These are phyloP conservation scores for Trichoderma sp. DNA, from an alignment of 2,329 filamentous ascomycete species.

Conservation along the genomic window DNA sequence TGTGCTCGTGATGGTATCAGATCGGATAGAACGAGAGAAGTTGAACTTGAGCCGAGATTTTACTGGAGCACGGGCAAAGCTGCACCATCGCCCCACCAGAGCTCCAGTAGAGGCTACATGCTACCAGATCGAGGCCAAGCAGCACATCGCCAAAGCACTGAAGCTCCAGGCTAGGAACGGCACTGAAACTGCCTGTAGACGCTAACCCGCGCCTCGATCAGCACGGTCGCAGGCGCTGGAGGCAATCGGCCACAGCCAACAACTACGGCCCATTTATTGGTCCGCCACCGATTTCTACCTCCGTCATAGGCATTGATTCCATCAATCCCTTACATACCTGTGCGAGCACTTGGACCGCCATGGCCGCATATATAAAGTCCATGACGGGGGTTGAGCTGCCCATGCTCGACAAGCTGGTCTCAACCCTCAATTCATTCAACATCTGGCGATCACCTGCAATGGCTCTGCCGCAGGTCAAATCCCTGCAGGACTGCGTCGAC, in stretches of 20 bases:
- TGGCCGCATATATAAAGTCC: constrained; percentile 12
- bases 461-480: constrained; percentile 69
- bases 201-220: constrained; percentile 12
- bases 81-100: not conserved
- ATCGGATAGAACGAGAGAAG: not conserved
- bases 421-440: not conserved
- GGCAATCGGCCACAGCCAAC: not conserved
- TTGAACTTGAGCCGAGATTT: not conserved
- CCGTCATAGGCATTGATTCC: not conserved
- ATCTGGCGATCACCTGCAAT: constrained; percentile 39
- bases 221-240: not conserved
- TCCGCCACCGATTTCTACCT: not conserved
- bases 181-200: not conserved
- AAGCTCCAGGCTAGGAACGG: not conserved
- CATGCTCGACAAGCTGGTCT: not conserved
- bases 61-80: not conserved
- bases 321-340: not conserved
- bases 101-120: not conserved
- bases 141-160: not conserved
- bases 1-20: not conserved
- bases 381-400: constrained; percentile 10
- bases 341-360: not conserved
- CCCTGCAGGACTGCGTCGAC: constrained; percentile 71
- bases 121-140: not conserved
- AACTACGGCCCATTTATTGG: constrained; percentile 6